Conservation (phyloP, 164 flowering plant species). For the Hamamelis virginiana region DNA sequence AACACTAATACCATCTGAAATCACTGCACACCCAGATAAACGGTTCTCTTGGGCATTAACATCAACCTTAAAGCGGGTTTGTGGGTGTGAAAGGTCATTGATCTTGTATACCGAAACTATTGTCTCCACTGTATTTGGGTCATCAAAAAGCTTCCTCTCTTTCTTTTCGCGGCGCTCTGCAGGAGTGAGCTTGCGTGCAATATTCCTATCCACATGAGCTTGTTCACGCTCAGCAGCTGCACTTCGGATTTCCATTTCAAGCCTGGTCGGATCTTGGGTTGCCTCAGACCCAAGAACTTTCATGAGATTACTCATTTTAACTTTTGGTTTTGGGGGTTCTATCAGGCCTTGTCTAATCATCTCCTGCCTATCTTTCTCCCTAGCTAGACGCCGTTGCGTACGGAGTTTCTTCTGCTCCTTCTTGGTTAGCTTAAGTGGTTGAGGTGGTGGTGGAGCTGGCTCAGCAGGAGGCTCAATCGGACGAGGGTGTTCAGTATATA, state of each 20-base stretch:
- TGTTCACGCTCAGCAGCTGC: conserved; percentile 99
- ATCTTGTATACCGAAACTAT: conserved; percentile 86
- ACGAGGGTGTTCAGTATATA: conserved; percentile 89
- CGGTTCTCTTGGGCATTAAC: conserved; percentile 89
- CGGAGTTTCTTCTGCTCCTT: conserved; percentile 96
- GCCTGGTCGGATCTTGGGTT: conserved; percentile 93
- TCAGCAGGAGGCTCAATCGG: conserved; percentile 99
- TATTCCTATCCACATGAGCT: conserved; percentile 93
- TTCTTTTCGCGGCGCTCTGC: conserved; percentile 97
- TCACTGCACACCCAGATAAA: conserved; percentile 76
- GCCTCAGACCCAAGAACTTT: conserved; percentile 98
- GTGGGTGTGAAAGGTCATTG: conserved; percentile 74
- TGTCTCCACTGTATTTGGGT: conserved; percentile 66
- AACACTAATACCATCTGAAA: conserved; percentile 67
- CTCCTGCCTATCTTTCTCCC: conserved; percentile 92
- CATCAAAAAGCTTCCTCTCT: conserved; percentile 92
- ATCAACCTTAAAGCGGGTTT: conserved; percentile 89
- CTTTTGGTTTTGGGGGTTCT: conserved; percentile 93
- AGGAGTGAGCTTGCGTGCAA: conserved; percentile 95
- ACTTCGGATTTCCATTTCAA: conserved; percentile 88
- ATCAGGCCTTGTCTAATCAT: conserved; percentile 94
- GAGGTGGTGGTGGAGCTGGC: conserved; percentile 96
- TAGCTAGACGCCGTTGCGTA: conserved; percentile 84
- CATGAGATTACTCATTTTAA: conserved; percentile 97
- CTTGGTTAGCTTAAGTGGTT: conserved; percentile 87